These are phyloP conservation scores for Paramecium sonneborni DNA, from an alignment of 73 alveolate genomes.

Conservation along the genomic window DNA sequence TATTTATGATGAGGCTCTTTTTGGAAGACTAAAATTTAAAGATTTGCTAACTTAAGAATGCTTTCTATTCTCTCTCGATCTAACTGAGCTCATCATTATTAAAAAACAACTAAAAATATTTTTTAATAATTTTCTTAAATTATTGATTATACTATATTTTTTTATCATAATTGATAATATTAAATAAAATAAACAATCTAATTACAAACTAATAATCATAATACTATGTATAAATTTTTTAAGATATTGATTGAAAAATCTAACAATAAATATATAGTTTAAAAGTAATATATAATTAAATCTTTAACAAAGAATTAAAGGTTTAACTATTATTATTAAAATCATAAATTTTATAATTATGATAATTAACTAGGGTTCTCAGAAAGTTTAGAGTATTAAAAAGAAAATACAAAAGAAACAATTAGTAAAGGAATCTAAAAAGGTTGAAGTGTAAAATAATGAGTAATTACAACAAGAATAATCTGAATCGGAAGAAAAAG, in stretches of 20 bases:
- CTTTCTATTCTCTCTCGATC: not conserved
- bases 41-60: not conserved
- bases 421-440: not conserved
- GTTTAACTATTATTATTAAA: no score
- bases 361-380: not conserved
- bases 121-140: not conserved
- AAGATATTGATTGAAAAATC: no score
- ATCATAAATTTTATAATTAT: not conserved
- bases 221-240: not conserved
- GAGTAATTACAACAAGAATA: not conserved
- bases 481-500: conserved; percentile 32
- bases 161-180: not conserved
- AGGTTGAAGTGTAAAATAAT: not conserved
- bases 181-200: not conserved
- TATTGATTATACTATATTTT: not conserved
- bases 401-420: not conserved
- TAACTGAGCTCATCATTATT: conserved; percentile 10
- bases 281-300: not conserved
- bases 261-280: no score
- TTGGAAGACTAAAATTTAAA: not conserved
- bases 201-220: not conserved
- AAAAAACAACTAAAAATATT: not conserved
- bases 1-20: conserved; percentile 12
- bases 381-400: not conserved
- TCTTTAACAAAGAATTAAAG: no score